These are phyloP conservation scores for Cutaneotrichosporon cutaneum DNA, from an alignment of 1,284 basidiomycete species.

Conservation along the genomic window DNA sequence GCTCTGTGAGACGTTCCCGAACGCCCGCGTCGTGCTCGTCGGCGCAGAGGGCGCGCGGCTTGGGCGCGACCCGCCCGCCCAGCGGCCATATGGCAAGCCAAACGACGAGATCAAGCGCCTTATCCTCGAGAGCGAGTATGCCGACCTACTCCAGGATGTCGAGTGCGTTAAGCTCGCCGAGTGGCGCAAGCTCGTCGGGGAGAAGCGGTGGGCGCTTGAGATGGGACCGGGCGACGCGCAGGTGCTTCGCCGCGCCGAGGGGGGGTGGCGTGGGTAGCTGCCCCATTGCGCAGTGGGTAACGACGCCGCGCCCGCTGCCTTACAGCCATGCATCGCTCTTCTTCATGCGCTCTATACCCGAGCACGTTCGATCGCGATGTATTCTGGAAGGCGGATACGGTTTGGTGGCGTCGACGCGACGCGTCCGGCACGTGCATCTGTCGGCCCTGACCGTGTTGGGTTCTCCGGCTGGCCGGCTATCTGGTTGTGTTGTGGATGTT, in stretches of 20 bases:
- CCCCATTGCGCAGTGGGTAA: too few species aligned
- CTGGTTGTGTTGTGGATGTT: background rate
- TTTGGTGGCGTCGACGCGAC: background rate
- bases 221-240: slow-evolving; percentile 4
- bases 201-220: slow-evolving; percentile 2
- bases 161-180: background rate
- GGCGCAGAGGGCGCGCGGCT: background rate
- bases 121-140: background rate
- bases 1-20: background rate
- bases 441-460: background rate
- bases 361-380: background rate
- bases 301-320: too few species aligned
- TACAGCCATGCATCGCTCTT: too few species aligned
- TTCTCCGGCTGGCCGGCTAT: too few species aligned
- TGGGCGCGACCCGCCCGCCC: background rate
- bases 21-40: background rate
- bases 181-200: background rate
- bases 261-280: too few species aligned
- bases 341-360: too few species aligned
- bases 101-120: slow-evolving; percentile 1
- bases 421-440: background rate
- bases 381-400: background rate
- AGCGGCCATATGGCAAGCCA: background rate
- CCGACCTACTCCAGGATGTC: background rate
- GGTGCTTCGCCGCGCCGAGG: background rate